phyloP scores from a whole-genome alignment of 305 asterid species.

The Solanum hybrid region DNA sequence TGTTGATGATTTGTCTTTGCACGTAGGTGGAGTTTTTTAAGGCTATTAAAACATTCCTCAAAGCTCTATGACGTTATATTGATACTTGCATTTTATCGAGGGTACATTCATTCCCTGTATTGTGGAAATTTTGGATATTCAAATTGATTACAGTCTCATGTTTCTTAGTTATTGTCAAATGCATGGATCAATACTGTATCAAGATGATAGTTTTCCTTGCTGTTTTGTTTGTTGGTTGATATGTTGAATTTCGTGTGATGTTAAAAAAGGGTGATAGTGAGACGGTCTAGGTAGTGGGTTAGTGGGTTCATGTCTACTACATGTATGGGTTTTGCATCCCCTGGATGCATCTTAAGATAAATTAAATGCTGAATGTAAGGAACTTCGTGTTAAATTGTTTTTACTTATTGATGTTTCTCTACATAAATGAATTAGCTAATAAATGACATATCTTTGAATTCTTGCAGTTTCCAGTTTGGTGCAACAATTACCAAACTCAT shows the following conservation, averaged over 20 bases:
- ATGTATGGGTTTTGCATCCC: neutral
- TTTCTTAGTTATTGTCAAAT: neutral
- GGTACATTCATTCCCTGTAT: neutral
- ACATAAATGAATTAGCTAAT: neutral
- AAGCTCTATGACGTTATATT: neutral
- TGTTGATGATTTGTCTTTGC: neutral
- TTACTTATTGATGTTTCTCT: neutral
- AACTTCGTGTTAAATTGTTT: neutral
- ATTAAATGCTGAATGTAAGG: neutral
- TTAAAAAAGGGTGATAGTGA: neutral
- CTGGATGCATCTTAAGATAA: neutral
- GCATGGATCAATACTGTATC: neutral
- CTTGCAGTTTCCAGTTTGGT: constrained; percentile 11
- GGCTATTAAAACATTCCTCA: neutral
- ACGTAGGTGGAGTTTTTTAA: neutral
- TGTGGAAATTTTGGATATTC: neutral
- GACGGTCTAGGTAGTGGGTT: neutral
- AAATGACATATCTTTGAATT: constrained; percentile 2
- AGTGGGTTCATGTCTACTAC: neutral
- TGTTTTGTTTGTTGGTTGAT: neutral
- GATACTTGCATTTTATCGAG: neutral
- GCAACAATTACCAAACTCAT: constrained; percentile 11
- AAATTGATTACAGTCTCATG: neutral
- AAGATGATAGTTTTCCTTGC: neutral
- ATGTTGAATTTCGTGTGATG: neutral